phyloP scores from a whole-genome alignment of 164 flowering plant species.

The Sextonia rubra region DNA sequence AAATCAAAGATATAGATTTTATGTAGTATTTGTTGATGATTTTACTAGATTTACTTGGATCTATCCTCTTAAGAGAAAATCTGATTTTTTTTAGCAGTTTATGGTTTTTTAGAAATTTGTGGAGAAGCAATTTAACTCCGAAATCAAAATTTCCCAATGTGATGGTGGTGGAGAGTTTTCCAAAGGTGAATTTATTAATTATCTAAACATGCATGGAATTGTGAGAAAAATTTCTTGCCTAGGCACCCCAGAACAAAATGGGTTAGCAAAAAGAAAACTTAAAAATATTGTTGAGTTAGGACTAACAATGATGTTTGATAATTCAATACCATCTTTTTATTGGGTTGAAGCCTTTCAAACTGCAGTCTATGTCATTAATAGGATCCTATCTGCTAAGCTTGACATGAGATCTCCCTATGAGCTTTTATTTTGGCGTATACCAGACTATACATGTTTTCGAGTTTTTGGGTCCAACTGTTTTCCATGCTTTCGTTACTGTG shows the following conservation, averaged over 20 bases:
- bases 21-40: conserved; percentile 1
- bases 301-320: background rate
- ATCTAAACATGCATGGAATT: background rate
- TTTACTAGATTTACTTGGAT: background rate
- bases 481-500: background rate
- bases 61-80: background rate
- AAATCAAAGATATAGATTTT: background rate
- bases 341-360: background rate
- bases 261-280: background rate
- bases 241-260: background rate
- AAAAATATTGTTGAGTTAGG: background rate
- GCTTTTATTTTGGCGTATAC: background rate
- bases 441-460: background rate
- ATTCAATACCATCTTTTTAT: background rate
- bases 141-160: too few species aligned
- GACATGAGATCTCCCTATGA: background rate
- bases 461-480: background rate
- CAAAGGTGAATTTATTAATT: background rate
- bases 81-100: background rate
- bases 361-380: background rate
- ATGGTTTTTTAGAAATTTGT: background rate
- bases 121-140: background rate
- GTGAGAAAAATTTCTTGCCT: background rate
- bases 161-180: conserved; percentile 1
- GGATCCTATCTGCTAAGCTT: background rate